Evolutionary conservation across 148 eudicot species (phyloP).

Genomic region (Fagopyrum tataricum): DNA sequence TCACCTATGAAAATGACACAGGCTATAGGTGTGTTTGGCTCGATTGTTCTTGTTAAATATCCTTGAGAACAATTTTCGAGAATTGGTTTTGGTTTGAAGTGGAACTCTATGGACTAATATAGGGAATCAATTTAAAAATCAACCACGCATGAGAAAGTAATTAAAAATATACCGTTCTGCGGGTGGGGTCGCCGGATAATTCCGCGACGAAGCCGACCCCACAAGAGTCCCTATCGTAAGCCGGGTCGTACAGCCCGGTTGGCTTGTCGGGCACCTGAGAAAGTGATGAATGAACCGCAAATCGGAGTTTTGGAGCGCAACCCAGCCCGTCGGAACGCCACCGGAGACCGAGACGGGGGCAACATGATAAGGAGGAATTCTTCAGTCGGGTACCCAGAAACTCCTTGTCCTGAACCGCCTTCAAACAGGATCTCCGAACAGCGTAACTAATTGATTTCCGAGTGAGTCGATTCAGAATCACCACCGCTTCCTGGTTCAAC

Average conservation of each 20-base stretch:
- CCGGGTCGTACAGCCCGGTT: slow-evolving; percentile 76
- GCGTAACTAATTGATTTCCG: not conserved
- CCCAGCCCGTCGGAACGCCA: slow-evolving; percentile 54
- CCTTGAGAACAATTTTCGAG: too few species aligned
- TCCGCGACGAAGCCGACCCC: slow-evolving; percentile 98
- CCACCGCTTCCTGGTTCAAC: not conserved
- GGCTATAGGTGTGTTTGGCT: too few species aligned
- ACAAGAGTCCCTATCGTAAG: slow-evolving; percentile 80
- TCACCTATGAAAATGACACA: too few species aligned
- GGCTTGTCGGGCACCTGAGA: slow-evolving; percentile 90
- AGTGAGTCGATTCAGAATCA: not conserved
- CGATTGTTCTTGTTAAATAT: too few species aligned
- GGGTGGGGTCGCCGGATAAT: slow-evolving; percentile 68
- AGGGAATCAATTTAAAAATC: too few species aligned
- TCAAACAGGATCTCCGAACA: not conserved
- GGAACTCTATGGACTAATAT: too few species aligned
- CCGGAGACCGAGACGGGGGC: not conserved
- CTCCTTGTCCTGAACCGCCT: not conserved
- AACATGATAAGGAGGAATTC: not conserved
- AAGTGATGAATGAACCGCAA: slow-evolving; percentile 41
- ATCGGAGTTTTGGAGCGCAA: slow-evolving; percentile 41
- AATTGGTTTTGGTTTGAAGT: too few species aligned
- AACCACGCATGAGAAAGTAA: too few species aligned
- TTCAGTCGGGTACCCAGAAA: slow-evolving; percentile 28
- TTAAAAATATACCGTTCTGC: slow-evolving; percentile 59